Base-by-base conservation (phyloP, 306 rosid genomes). In the Trichosanthes truncata region DNA sequence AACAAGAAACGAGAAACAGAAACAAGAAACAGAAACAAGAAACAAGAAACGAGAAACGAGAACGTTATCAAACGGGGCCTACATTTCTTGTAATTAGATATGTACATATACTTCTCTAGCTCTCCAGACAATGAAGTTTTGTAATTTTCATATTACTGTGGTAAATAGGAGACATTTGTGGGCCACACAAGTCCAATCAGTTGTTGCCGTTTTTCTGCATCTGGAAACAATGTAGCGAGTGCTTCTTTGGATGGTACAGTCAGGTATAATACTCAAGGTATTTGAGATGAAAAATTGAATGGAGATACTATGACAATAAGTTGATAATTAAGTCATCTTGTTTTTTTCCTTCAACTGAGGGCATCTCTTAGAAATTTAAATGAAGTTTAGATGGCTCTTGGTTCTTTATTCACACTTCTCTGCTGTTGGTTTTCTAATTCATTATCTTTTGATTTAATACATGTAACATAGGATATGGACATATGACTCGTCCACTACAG, bases 241-340 rank as follows among this genome's bases (percentile, higher is more conserved):
- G 97, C 97, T 84, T 94, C 98, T 82, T 82, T 88, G 57, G 98
- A 94, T 90, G 97, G 97, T 59, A 91, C 98, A 26, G 97, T 90
- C 83, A 94, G 98, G 98, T 92, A 88, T 79, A 31, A 48, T 48
- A 74, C 60, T 74, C 41, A 4, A 48, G 43, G 43, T 46, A 49
- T 46, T 49, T 23, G 45, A 29, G 61, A 33, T 4, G 61, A 23
- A 71, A 45, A 71, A 5, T n/a, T 38, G 33, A 68, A 71, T 36
- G 56, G 55, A 33, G n/a, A 31, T 73, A 14, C 68, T 62, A 36
- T 77, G 56, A 9, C 40, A 80, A 45, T 29, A 48, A 53, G 71
- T 77, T 72, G 36, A 26, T 29, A 15, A 17, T 73, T 45, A 2
- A 72, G 11, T 29, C 43, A 73, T 73, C 41, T 26, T 29, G 60